Conservation (phyloP, 495 filamentous ascomycete genomes). For the Melanomma pulvis-pyrius region DNA sequence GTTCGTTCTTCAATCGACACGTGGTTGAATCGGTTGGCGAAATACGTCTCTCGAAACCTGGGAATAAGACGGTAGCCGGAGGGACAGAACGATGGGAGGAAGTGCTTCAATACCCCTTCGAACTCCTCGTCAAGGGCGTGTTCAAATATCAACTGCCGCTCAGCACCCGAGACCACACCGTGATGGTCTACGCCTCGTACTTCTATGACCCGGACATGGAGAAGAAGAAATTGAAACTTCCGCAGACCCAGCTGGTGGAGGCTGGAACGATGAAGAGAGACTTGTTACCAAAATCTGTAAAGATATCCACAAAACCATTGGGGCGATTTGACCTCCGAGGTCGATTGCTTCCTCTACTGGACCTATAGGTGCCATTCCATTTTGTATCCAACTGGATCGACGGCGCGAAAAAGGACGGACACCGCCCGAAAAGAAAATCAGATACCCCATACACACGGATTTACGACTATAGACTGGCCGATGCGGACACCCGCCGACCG, state of each 20-base stretch:
- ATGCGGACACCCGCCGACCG: constrained; percentile 2
- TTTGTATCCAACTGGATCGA: constrained; percentile 17
- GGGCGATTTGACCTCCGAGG: constrained; percentile 19
- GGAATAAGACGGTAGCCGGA: constrained; percentile 84
- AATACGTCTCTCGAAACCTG: constrained; percentile 76
- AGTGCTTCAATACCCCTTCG: constrained; percentile 87
- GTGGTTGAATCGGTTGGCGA: constrained; percentile 74
- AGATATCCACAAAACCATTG: constrained; percentile 8
- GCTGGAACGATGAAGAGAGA: background rate
- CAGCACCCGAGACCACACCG: constrained; percentile 44
- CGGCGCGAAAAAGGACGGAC: background rate
- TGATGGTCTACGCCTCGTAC: constrained; percentile 25
- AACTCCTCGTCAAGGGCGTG: constrained; percentile 85
- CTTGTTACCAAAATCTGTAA: constrained; percentile 26
- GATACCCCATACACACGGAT: constrained; percentile 34
- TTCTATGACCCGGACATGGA: constrained; percentile 34
- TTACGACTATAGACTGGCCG: constrained; percentile 36
- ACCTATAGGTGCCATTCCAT: constrained; percentile 10
- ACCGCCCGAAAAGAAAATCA: constrained; percentile 21
- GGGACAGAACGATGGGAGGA: constrained; percentile 90
- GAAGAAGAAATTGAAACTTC: constrained; percentile 29
- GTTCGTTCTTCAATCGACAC: constrained; percentile 74
- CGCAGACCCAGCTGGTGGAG: background rate
- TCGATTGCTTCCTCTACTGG: background rate
- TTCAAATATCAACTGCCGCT: constrained; percentile 88